Conservation (phyloP, 164 flowering plant species). For the Hamamelis virginiana region DNA sequence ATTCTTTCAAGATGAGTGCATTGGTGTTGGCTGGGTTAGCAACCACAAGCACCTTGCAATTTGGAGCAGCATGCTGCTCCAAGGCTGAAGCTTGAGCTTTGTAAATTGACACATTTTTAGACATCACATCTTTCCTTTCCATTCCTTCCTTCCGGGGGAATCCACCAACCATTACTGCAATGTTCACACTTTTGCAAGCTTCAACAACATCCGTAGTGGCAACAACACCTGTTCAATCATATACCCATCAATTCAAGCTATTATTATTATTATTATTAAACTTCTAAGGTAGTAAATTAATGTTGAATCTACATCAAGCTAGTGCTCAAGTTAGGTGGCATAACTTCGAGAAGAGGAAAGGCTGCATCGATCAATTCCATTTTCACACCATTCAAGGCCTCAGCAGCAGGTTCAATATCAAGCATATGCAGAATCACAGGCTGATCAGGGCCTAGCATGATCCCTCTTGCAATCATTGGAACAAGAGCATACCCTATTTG, state of each 20-base stretch:
- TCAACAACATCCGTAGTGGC: constrained; percentile 75
- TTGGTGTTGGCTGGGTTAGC: constrained; percentile 95
- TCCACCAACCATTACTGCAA: constrained; percentile 87
- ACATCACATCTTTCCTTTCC: constrained; percentile 93
- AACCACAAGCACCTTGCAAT: constrained; percentile 86
- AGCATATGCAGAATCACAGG: constrained; percentile 87
- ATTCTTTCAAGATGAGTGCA: constrained; percentile 81
- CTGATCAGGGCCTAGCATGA: constrained; percentile 81
- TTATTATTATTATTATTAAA: too few relatives aligned
- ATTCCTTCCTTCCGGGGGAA: constrained; percentile 79
- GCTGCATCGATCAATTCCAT: constrained; percentile 89
- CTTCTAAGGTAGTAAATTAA: background rate
- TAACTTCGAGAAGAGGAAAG: constrained; percentile 83
- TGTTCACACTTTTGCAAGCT: constrained; percentile 66
- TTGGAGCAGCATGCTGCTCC: constrained; percentile 69
- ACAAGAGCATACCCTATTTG: too few relatives aligned
- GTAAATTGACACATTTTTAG: constrained; percentile 73
- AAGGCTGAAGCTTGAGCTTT: constrained; percentile 81
- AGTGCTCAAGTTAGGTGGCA: background rate
- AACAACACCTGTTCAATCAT: constrained; percentile 56
- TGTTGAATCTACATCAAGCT: background rate
- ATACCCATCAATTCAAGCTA: background rate
- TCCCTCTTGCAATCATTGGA: constrained; percentile 86
- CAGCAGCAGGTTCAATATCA: constrained; percentile 65
- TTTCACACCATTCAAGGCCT: too few relatives aligned